phyloP scores from a whole-genome alignment of 2,329 filamentous ascomycete species.

The Ambrosiella cleistominuta region DNA sequence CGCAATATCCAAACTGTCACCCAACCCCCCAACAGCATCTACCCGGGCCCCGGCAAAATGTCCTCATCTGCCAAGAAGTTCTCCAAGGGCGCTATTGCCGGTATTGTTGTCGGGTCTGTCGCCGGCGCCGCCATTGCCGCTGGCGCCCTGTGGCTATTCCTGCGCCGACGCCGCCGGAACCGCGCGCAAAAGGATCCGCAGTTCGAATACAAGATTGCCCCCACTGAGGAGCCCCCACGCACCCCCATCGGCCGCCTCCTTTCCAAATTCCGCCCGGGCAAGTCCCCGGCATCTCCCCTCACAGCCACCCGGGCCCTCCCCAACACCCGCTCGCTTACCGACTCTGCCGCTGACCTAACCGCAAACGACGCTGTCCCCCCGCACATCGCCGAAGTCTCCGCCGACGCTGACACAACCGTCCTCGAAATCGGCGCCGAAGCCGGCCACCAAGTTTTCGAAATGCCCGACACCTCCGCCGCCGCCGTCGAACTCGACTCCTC shows the following conservation, averaged over 20 bases:
- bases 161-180: constrained; percentile 21
- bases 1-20: constrained; percentile 20
- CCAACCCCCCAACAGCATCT: constrained; percentile 28
- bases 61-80: constrained; percentile 17
- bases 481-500: constrained; percentile 23
- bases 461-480: constrained; percentile 26
- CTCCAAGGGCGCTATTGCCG: constrained; percentile 25
- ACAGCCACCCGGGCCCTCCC: neutral
- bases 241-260: constrained; percentile 26
- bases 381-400: constrained; percentile 13
- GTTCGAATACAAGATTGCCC: constrained; percentile 14
- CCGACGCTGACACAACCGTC: neutral
- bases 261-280: constrained; percentile 21
- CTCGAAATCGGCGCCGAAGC: constrained; percentile 26
- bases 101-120: constrained; percentile 27
- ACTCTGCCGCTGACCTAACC: neutral
- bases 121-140: constrained; percentile 20
- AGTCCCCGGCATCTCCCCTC: neutral
- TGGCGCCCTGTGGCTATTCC: constrained; percentile 20
- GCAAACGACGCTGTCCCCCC: neutral
- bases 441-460: constrained; percentile 33
- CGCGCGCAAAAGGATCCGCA: constrained; percentile 14
- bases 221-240: constrained; percentile 18
- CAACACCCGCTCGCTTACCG: neutral
- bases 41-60: constrained; percentile 22